These are phyloP conservation scores for Tetrahymena malaccensis DNA, from an alignment of 73 alveolate genomes.

Conservation along the genomic window DNA sequence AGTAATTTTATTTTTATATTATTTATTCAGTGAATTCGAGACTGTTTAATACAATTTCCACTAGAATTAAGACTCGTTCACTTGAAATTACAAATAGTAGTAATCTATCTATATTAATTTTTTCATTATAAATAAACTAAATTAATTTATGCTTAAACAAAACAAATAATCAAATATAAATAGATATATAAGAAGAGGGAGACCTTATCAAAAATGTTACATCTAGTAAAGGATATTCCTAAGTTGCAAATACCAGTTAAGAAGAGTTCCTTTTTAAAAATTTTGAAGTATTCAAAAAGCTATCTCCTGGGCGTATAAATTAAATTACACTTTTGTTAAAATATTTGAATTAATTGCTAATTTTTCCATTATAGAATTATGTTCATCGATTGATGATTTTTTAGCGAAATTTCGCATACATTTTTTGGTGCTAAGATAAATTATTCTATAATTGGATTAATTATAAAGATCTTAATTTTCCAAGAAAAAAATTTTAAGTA, in stretches of 20 bases:
- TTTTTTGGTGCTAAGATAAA: neutral
- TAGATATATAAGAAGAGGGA: neutral
- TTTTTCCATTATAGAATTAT: too few species aligned
- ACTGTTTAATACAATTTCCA: too few species aligned
- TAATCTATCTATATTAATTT: neutral
- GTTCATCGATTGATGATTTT: neutral
- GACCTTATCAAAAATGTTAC: neutral
- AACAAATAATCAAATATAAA: neutral
- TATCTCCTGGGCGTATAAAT: neutral
- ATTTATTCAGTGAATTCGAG: too few species aligned
- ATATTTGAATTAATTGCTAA: too few species aligned
- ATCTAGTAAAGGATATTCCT: neutral
- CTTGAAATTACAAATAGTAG: neutral
- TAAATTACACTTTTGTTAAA: neutral
- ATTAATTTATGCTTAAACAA: neutral
- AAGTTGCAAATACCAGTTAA: neutral
- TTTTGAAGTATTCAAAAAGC: neutral
- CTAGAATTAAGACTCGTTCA: neutral
- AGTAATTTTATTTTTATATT: neutral
- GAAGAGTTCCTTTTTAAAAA: neutral
- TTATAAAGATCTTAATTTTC: too few species aligned
- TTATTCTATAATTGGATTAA: neutral
- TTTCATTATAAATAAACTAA: too few species aligned
- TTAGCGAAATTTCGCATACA: neutral
- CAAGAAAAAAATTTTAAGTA: too few species aligned